phyloP scores from a whole-genome alignment of 352 stramenopile genomes.

The Globisporangium echinulatum region DNA sequence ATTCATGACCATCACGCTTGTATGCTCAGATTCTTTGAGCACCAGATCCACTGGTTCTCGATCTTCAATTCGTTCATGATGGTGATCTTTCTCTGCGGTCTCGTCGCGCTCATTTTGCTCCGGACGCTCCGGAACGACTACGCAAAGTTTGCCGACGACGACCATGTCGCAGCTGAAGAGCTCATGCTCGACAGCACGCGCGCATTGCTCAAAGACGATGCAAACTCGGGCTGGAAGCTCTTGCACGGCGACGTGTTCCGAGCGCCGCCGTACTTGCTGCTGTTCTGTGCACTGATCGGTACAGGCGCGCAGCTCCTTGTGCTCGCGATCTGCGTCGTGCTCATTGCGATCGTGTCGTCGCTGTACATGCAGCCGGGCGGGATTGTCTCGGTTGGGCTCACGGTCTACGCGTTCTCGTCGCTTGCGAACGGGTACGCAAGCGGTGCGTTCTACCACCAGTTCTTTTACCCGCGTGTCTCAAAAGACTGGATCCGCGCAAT shows the following conservation, averaged over 20 bases:
- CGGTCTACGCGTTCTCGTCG: conserved; percentile 93
- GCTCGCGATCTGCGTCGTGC: conserved; percentile 91
- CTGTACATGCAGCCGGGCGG: conserved; percentile 96
- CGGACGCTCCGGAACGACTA: conserved; percentile 94
- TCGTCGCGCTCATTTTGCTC: conserved; percentile 92
- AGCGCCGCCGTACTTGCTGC: conserved; percentile 85
- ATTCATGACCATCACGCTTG: background rate
- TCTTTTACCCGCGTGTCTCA: conserved; percentile 88
- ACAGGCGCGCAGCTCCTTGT: conserved; percentile 95
- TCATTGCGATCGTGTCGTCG: conserved; percentile 93
- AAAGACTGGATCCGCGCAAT: conserved; percentile 90
- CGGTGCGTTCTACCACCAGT: conserved; percentile 87
- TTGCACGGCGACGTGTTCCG: conserved; percentile 95
- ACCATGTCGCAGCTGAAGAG: conserved; percentile 50
- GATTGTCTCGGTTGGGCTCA: conserved; percentile 92
- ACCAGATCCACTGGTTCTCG: conserved; percentile 98
- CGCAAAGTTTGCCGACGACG: conserved; percentile 84
- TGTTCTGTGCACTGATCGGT: conserved; percentile 95
- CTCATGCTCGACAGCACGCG: conserved; percentile 82
- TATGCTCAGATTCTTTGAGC: conserved; percentile 94
- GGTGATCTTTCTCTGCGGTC: conserved; percentile 94
- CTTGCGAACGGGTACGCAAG: conserved; percentile 87
- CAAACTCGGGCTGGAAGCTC: conserved; percentile 94
- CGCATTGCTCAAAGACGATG: conserved; percentile 73
- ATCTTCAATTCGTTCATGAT: conserved; percentile 99